A percentile compares a stretch with the other conserved stretches of the same genome.
Evolutionary conservation across 768 basidiomycete genomes (phyloP).

Genomic region (Boletus subparvulus): DNA sequence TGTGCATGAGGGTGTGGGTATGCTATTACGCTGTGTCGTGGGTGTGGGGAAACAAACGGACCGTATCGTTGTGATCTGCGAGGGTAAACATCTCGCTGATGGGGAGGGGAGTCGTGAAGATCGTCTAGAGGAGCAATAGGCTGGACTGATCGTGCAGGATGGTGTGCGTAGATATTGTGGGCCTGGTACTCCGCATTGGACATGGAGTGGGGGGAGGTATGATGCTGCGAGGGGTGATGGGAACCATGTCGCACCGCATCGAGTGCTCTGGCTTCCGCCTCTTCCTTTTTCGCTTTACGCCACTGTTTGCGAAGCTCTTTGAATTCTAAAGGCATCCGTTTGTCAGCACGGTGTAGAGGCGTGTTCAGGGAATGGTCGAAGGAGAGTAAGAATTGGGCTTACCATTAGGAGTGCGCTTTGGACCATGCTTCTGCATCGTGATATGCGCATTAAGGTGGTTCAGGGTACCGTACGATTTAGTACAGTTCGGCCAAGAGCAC

Average conservation of each 20-base stretch:
- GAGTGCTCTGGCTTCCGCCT: conserved; percentile 29
- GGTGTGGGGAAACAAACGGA: conserved; percentile 19
- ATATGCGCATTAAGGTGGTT: conserved; percentile 99
- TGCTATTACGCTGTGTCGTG: conserved; percentile 13
- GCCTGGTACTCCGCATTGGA: conserved; percentile 24
- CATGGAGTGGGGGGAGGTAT: conserved; percentile 27
- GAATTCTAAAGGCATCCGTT: conserved; percentile 63
- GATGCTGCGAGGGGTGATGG: conserved; percentile 21
- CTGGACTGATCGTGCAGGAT: conserved; percentile 20
- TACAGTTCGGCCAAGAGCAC: conserved; percentile 76
- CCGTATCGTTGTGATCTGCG: conserved; percentile 30
- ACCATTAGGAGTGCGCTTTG: conserved; percentile 89
- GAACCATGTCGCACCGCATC: conserved; percentile 15
- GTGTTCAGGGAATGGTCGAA: background rate
- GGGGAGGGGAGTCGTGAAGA: conserved; percentile 17
- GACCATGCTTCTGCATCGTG: conserved; percentile 95
- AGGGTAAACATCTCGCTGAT: conserved; percentile 19
- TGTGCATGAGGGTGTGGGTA: conserved; percentile 29
- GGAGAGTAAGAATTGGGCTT: conserved; percentile 29
- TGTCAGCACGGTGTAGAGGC: conserved; percentile 8
- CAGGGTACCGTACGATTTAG: conserved; percentile 89
- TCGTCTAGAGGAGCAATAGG: conserved; percentile 16
- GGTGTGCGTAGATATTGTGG: conserved; percentile 26
- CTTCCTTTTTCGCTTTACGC: conserved; percentile 91
- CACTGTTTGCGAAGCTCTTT: conserved; percentile 96